Base-by-base conservation (phyloP, 495 filamentous ascomycete genomes). In the Lophium mytilinum region DNA sequence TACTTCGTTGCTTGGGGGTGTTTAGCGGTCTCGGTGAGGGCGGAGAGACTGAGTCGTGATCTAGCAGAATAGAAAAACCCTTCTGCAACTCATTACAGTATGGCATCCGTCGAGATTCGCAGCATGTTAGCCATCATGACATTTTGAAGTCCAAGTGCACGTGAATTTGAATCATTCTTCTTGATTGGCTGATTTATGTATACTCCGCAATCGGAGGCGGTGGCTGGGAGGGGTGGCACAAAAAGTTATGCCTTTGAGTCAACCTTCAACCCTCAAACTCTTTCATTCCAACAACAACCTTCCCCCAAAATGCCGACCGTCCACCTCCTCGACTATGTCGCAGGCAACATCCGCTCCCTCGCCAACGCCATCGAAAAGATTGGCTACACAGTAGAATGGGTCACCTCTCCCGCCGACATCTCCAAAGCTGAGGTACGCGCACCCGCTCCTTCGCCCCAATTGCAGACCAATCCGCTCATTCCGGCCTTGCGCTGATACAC, bases 331-430 rank as follows among this genome's bases (percentile, higher is more conserved):
- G 91, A 97, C 70, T 86, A 86, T 64, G 83, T 86, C 37, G 83
- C 83, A 35, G 93, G 93, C 58, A 98, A 98, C 73, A 82, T 97
- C 55, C 86, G 93, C 50, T 95, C 90, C 46, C 79, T 98, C 63
- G 90, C 90, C 68, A 98, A 98, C 74, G 93, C 93, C 61, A 94
- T 98, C 67, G 92, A 98, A 70, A 90, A 89, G 72, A 74, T 89
- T 53, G 93, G 94, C 55, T 97, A 91, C 69, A 81, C 84, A 52
- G 89, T 98, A 12, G 88, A 93, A 76, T 97, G 92, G 93, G 78
- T 98, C 60, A 87, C 78, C 54, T 80, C 79, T 10, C 94, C 94
- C 11, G 80, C 84, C 37, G 91, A 97, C 67, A 80, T 98, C 45
- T 75, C 79, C 51, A 80, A 85, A 65, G 93, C 90, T 43, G 88